These are phyloP conservation scores for Dioszegia crocea DNA, from an alignment of 768 basidiomycete species.

Conservation along the genomic window DNA sequence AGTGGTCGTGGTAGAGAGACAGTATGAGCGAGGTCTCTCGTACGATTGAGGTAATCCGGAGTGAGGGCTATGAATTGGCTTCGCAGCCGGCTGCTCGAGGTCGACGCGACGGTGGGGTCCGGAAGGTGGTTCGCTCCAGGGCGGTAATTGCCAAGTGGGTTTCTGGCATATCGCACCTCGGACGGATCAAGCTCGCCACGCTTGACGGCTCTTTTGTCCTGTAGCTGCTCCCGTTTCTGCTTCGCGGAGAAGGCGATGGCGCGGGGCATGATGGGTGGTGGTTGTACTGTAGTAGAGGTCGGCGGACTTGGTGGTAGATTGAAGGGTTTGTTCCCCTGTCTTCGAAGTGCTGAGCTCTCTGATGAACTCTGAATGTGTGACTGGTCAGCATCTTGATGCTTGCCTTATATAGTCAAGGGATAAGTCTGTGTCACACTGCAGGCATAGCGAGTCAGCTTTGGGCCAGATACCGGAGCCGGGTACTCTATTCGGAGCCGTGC, in stretches of 20 bases:
- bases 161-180: slow-evolving; percentile 4
- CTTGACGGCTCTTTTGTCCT: slow-evolving; percentile 77
- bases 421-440: too few relatives aligned
- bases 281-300: not conserved
- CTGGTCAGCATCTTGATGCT: too few relatives aligned
- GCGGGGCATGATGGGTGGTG: slow-evolving; percentile 31
- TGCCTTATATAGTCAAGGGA: too few relatives aligned
- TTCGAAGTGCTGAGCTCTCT: too few relatives aligned
- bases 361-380: too few relatives aligned
- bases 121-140: not conserved
- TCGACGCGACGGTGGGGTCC: not conserved
- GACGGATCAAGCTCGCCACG: slow-evolving; percentile 55
- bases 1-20: slow-evolving; percentile 39
- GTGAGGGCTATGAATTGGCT: slow-evolving; percentile 37
- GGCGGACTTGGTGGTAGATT: too few relatives aligned
- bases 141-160: slow-evolving; percentile 4
- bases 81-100: slow-evolving; percentile 18
- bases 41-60: slow-evolving; percentile 32
- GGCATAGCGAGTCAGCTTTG: too few relatives aligned
- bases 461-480: too few relatives aligned
- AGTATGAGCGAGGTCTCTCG: slow-evolving; percentile 38
- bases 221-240: slow-evolving; percentile 56
- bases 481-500: too few relatives aligned
- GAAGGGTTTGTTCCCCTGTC: too few relatives aligned
- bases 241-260: slow-evolving; percentile 37